A percentile compares a stretch with the other conserved stretches of the same genome.
Evolutionary conservation across 2,329 filamentous ascomycete genomes (phyloP).

Genomic region (Aureobasidium lini): DNA sequence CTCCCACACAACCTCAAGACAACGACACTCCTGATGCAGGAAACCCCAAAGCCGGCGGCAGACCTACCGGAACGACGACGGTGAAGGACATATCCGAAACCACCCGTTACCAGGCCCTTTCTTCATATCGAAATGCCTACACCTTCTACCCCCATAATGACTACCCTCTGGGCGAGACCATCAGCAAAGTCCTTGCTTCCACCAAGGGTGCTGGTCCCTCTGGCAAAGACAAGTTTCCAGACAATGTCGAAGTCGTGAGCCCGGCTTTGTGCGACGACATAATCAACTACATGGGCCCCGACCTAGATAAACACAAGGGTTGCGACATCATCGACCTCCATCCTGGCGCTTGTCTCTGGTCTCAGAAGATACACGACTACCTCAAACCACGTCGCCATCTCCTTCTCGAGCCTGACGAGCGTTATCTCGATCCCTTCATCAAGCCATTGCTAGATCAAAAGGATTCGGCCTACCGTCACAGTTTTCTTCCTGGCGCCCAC

Average conservation of each 20-base stretch:
- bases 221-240: not conserved
- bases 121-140: not conserved
- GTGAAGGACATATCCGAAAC: not conserved
- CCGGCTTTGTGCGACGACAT: constrained; percentile 55
- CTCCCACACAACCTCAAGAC: not conserved
- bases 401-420: constrained; percentile 64
- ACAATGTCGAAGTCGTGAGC: constrained; percentile 32
- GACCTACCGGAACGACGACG: not conserved
- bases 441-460: constrained; percentile 33
- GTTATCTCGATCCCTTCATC: constrained; percentile 55
- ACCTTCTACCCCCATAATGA: constrained; percentile 2
- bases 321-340: constrained; percentile 85
- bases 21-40: too few relatives aligned
- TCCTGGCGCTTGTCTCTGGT: constrained; percentile 74
- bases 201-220: not conserved
- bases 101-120: not conserved
- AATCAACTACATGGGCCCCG: constrained; percentile 59
- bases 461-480: constrained; percentile 43
- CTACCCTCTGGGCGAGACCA: constrained; percentile 2
- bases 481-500: constrained; percentile 22
- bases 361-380: constrained; percentile 63
- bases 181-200: not conserved
- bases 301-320: constrained; percentile 61
- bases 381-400: constrained; percentile 76
- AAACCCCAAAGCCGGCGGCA: not conserved